Percentiles rank a stretch among this genome's conserved stretches.
phyloP scores from a whole-genome alignment of 305 asterid species.

The Fraxinus velutina region DNA sequence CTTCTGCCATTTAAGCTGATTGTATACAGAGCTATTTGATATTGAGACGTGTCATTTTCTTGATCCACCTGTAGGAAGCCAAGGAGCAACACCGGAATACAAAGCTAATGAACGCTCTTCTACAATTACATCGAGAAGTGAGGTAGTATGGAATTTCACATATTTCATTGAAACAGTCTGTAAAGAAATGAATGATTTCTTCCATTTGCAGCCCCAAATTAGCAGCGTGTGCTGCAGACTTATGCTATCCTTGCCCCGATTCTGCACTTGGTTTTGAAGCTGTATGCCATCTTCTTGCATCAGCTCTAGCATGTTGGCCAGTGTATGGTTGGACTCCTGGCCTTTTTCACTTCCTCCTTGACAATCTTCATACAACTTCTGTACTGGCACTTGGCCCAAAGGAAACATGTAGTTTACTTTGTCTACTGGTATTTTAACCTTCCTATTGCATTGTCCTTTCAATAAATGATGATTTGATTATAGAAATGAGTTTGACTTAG shows the following conservation, averaged over 20 bases:
- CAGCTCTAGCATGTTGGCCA: conserved; percentile 97
- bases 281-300: conserved; percentile 87
- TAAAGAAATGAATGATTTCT: conserved; percentile 19
- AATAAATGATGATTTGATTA: conserved; percentile 12
- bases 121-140: conserved; percentile 82
- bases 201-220: conserved; percentile 78
- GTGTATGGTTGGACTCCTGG: conserved; percentile 94
- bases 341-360: conserved; percentile 64
- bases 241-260: conserved; percentile 66
- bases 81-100: conserved; percentile 95
- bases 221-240: conserved; percentile 72
- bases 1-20: not conserved
- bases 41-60: conserved; percentile 19
- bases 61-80: conserved; percentile 51
- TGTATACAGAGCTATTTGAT: not conserved
- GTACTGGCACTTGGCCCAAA: conserved; percentile 84
- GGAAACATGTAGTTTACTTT: conserved; percentile 84
- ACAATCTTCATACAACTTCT: conserved; percentile 71
- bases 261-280: conserved; percentile 77
- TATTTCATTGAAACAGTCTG: conserved; percentile 16
- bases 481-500: conserved; percentile 24
- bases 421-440: conserved; percentile 64
- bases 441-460: conserved; percentile 22
- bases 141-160: conserved; percentile 46
- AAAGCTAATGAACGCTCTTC: conserved; percentile 71